Conservation (phyloP, 2,329 filamentous ascomycete species). For the Sporothrix pallida region DNA sequence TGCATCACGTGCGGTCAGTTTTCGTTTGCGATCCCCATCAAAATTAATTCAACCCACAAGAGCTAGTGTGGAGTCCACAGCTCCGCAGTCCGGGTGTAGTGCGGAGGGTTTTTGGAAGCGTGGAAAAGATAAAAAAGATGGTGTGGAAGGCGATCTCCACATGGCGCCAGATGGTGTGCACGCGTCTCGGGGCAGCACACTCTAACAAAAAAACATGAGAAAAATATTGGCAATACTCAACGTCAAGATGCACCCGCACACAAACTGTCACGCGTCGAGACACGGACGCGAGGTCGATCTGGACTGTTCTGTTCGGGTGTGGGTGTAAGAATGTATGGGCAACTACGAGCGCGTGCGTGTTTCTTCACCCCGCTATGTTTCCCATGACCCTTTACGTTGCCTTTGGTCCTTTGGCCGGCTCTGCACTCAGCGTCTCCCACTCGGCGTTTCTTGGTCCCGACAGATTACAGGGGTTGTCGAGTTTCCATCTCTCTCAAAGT, state of each 20-base stretch:
- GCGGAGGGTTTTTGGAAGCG: background rate
- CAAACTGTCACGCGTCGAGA: background rate
- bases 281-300: constrained; percentile 1
- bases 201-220: background rate
- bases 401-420: no score
- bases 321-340: background rate
- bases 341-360: background rate
- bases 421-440: background rate
- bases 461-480: background rate
- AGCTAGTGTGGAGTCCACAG: background rate
- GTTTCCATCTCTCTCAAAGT: background rate
- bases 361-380: background rate
- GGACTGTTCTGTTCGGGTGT: background rate
- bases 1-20: background rate
- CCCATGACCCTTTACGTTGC: background rate
- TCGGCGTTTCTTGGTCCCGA: constrained; percentile 19
- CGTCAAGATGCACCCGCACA: no score
- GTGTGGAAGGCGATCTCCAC: background rate
- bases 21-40: background rate
- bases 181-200: background rate
- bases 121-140: background rate
- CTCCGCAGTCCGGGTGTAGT: background rate
- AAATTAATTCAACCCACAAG: background rate
- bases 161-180: background rate
- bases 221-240: background rate